These are phyloP conservation scores for Colletotrichum siamense DNA, from an alignment of 2,329 filamentous ascomycete genomes.

Conservation along the genomic window DNA sequence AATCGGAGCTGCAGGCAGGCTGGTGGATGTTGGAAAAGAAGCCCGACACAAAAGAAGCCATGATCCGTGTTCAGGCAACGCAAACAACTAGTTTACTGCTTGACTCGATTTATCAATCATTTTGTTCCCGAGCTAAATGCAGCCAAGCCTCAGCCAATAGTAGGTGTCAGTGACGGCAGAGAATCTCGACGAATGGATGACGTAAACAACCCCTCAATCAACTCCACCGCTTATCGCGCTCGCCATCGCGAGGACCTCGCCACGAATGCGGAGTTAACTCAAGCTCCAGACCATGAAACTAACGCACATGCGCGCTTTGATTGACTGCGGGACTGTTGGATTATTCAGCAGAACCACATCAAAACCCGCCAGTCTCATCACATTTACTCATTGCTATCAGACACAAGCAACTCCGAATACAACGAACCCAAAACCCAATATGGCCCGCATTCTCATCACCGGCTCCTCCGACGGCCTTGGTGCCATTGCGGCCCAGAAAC, in stretches of 20 bases:
- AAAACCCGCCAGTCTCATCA: neutral
- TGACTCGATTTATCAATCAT: neutral
- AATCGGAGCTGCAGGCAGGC: neutral
- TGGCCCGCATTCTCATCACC: slow-evolving; percentile 45
- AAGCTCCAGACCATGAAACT: neutral
- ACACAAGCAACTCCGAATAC: neutral
- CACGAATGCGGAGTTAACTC: neutral
- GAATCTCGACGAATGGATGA: neutral
- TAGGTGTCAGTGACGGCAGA: neutral
- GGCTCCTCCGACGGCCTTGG: slow-evolving; percentile 65
- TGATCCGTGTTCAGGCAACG: neutral
- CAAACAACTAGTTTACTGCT: neutral
- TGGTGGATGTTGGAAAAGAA: neutral
- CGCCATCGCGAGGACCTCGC: neutral
- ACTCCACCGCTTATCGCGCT: neutral
- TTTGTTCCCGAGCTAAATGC: neutral
- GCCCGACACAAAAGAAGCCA: neutral
- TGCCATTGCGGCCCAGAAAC: slow-evolving; percentile 52
- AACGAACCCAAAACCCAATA: neutral
- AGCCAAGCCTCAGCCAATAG: neutral
- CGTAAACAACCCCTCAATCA: neutral
- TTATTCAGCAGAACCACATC: neutral
- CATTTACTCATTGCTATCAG: neutral
- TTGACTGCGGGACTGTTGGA: neutral
- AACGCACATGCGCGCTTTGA: neutral